Evolutionary conservation across 306 rosid species (phyloP).

Genomic region (Crataegus laevigata): DNA sequence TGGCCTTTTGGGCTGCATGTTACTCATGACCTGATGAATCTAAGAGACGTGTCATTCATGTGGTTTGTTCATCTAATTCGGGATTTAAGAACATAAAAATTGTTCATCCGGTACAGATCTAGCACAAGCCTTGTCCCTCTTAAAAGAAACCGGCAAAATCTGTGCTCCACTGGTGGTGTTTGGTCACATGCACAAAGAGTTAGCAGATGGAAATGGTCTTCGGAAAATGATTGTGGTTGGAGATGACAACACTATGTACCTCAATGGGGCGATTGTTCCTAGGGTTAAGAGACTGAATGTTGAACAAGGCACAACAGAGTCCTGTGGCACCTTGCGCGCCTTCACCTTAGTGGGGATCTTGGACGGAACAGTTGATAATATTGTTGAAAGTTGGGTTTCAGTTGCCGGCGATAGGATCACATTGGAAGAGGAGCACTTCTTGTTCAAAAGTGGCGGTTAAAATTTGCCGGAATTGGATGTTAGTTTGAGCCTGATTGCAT

Average conservation of each 20-base stretch:
- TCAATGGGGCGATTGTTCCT: constrained; percentile 87
- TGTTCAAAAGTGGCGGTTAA: constrained; percentile 28
- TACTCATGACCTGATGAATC: neutral
- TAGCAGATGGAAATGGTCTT: constrained; percentile 56
- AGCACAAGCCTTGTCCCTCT: constrained; percentile 47
- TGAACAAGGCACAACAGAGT: constrained; percentile 25
- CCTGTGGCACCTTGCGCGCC: constrained; percentile 51
- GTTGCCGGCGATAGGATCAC: constrained; percentile 47
- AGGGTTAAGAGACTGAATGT: constrained; percentile 42
- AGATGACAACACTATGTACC: constrained; percentile 49
- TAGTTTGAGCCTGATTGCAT: constrained; percentile 4
- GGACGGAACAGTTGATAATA: constrained; percentile 48
- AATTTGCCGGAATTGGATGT: neutral
- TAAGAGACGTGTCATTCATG: neutral
- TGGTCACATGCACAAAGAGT: constrained; percentile 86
- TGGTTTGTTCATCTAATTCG: neutral
- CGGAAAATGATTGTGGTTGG: constrained; percentile 74
- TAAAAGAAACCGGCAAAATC: constrained; percentile 43
- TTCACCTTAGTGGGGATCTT: constrained; percentile 61
- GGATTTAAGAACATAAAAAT: constrained; percentile 5
- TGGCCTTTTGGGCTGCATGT: neutral
- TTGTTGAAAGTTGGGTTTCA: constrained; percentile 74
- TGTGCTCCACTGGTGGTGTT: constrained; percentile 63
- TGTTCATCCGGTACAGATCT: constrained; percentile 36
- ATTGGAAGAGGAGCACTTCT: constrained; percentile 49